Conservation (phyloP, 78 protist genomes). For the Diacronema lutheri region DNA sequence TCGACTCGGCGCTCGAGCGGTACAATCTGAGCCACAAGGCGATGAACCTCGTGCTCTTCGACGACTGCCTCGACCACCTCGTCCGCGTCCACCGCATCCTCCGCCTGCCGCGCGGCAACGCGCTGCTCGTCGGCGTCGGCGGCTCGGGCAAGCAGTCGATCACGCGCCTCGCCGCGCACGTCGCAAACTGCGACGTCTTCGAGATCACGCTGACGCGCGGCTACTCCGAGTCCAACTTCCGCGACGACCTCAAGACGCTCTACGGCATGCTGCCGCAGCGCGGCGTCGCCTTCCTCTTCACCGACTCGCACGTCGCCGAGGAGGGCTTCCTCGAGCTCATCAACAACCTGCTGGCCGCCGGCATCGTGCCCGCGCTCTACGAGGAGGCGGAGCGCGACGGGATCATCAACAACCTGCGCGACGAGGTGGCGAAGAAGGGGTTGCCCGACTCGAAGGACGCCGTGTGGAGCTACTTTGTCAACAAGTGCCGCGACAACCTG, state of each 20-base stretch:
- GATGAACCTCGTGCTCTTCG: conserved; percentile 81
- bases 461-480: conserved; percentile 73
- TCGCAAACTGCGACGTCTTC: conserved; percentile 68
- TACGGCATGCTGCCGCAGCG: conserved; percentile 40
- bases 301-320: conserved; percentile 76
- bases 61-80: conserved; percentile 76
- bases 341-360: conserved; percentile 84
- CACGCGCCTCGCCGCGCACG: conserved; percentile 70
- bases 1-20: conserved; percentile 59
- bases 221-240: conserved; percentile 69
- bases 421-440: conserved; percentile 32
- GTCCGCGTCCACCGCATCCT: conserved; percentile 73
- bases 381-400: conserved; percentile 72
- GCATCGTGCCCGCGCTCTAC: conserved; percentile 83
- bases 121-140: conserved; percentile 87
- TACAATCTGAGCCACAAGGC: conserved; percentile 50
- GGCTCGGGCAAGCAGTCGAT: conserved; percentile 82
- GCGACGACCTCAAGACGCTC: conserved; percentile 73
- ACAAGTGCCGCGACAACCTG: conserved; percentile 76
- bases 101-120: conserved; percentile 72
- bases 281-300: conserved; percentile 69
- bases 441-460: conserved; percentile 50
- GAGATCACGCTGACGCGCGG: conserved; percentile 73
- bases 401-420: conserved; percentile 41
- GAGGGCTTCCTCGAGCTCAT: conserved; percentile 78